Percentiles rank a stretch among this genome's conserved stretches.
phyloP scores from a whole-genome alignment of 2,329 filamentous ascomycete species.

The Diaporthe velutina region DNA sequence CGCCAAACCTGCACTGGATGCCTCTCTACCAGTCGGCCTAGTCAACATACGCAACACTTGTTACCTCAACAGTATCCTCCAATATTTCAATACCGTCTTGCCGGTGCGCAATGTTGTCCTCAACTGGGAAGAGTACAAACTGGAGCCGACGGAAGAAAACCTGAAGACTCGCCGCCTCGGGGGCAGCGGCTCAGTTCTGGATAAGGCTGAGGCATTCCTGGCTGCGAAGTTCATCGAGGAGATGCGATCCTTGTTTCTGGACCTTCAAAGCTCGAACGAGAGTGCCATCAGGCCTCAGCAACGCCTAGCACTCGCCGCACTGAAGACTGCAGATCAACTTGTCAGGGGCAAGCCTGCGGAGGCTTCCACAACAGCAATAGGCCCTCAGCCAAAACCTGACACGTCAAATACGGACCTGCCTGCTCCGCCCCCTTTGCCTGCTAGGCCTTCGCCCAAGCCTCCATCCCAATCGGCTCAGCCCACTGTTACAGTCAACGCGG shows the following conservation, averaged over 20 bases:
- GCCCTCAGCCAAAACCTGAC: slow-evolving; percentile 24
- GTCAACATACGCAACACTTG: slow-evolving; percentile 98
- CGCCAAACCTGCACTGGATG: slow-evolving; percentile 45
- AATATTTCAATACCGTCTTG: slow-evolving; percentile 93
- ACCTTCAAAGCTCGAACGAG: slow-evolving; percentile 74
- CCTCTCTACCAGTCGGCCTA: slow-evolving; percentile 83
- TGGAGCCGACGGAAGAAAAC: slow-evolving; percentile 74
- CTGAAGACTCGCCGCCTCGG: slow-evolving; percentile 80
- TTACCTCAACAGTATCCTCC: slow-evolving; percentile 95
- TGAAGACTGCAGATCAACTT: slow-evolving; percentile 58
- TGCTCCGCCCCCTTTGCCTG: slow-evolving; percentile 63
- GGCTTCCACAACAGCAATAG: slow-evolving; percentile 38
- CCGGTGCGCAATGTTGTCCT: slow-evolving; percentile 85
- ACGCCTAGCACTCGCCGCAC: slow-evolving; percentile 83
- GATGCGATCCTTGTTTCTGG: slow-evolving; percentile 76
- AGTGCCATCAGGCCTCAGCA: slow-evolving; percentile 78
- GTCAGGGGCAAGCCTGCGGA: slow-evolving; percentile 39
- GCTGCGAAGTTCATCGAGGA: slow-evolving; percentile 78
- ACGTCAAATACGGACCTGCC: slow-evolving; percentile 35
- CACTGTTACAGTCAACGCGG: slow-evolving; percentile 43
- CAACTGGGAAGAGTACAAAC: slow-evolving; percentile 77
- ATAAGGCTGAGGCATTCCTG: slow-evolving; percentile 48
- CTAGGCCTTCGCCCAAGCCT: slow-evolving; percentile 58
- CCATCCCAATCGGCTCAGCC: slow-evolving; percentile 44
- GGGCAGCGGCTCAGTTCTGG: slow-evolving; percentile 67